These are phyloP conservation scores for Malus hybrid DNA, from an alignment of 331 rosid species.

Conservation along the genomic window DNA sequence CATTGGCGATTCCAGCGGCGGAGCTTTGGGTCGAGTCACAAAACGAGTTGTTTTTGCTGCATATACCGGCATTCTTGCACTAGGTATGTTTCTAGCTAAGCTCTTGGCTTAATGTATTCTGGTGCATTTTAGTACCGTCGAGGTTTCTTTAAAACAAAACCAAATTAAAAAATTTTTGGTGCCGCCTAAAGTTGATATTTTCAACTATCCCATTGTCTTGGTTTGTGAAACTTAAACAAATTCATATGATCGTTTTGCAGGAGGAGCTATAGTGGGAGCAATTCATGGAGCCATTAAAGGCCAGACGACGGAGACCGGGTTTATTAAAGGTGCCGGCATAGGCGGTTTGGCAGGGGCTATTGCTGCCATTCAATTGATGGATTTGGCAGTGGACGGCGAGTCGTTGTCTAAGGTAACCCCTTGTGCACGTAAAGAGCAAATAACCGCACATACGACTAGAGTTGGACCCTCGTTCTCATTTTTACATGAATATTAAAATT, in stretches of 20 bases:
- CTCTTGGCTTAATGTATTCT: not conserved
- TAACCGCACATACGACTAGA: not conserved
- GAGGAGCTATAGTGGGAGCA: slow-evolving; percentile 30
- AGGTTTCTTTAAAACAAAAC: not conserved
- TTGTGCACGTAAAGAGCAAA: not conserved
- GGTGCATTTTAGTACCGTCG: not conserved
- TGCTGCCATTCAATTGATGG: slow-evolving; percentile 35
- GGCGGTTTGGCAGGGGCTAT: slow-evolving; percentile 31
- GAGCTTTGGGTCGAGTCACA: not conserved
- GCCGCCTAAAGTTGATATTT: not conserved
- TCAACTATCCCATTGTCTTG: not conserved
- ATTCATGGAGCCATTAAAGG: slow-evolving; percentile 36
- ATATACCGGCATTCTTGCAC: slow-evolving; percentile 22
- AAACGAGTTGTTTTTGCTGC: slow-evolving; percentile 14
- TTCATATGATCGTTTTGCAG: slow-evolving; percentile 4
- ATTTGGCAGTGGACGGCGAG: slow-evolving; percentile 18
- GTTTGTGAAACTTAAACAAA: too few species aligned
- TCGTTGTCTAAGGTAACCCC: slow-evolving; percentile 23
- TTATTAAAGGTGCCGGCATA: slow-evolving; percentile 22
- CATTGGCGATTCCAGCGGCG: not conserved
- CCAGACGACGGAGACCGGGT: slow-evolving; percentile 40
- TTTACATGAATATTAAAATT: not conserved
- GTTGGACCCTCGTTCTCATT: not conserved
- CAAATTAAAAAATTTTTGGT: not conserved
- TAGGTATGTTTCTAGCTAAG: slow-evolving; percentile 14